Conservation (phyloP, 129 eudicot genomes). For the Silybum marianum region DNA sequence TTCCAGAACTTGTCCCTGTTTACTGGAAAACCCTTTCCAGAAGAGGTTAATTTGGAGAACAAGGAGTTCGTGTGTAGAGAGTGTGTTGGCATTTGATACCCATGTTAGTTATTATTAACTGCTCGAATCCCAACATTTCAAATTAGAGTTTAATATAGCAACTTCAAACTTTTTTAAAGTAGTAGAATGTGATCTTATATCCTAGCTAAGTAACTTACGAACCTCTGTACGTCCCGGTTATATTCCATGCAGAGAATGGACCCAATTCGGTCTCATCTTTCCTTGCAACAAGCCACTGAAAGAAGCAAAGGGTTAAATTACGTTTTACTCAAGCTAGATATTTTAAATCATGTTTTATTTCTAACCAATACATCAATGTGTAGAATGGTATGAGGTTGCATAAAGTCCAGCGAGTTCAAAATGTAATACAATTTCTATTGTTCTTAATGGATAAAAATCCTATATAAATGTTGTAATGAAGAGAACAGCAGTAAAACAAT, state of each 20-base stretch:
- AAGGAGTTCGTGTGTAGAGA: not conserved
- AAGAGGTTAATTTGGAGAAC: not conserved
- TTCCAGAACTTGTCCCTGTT: not conserved
- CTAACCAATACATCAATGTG: not conserved
- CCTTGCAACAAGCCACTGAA: slow-evolving; percentile 87
- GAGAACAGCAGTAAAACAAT: not conserved
- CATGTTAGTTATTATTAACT: not conserved
- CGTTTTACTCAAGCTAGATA: slow-evolving; percentile 1
- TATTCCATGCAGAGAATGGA: slow-evolving; percentile 81
- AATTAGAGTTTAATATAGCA: not conserved
- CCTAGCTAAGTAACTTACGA: slow-evolving; percentile 31
- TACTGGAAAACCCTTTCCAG: not conserved
- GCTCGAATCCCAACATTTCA: not conserved
- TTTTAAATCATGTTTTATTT: not conserved
- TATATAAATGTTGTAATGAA: not conserved
- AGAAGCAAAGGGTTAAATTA: slow-evolving; percentile 23
- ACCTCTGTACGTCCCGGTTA: slow-evolving; percentile 96
- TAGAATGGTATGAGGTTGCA: not conserved
- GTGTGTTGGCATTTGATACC: not conserved
- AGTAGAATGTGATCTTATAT: not conserved
- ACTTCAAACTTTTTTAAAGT: not conserved
- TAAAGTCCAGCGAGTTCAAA: not conserved
- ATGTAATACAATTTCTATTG: not conserved
- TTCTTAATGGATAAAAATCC: not conserved
- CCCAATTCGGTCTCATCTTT: slow-evolving; percentile 79